Conservation (phyloP, 192 early-diverging fungal genomes). For the Coemansia sp. region DNA sequence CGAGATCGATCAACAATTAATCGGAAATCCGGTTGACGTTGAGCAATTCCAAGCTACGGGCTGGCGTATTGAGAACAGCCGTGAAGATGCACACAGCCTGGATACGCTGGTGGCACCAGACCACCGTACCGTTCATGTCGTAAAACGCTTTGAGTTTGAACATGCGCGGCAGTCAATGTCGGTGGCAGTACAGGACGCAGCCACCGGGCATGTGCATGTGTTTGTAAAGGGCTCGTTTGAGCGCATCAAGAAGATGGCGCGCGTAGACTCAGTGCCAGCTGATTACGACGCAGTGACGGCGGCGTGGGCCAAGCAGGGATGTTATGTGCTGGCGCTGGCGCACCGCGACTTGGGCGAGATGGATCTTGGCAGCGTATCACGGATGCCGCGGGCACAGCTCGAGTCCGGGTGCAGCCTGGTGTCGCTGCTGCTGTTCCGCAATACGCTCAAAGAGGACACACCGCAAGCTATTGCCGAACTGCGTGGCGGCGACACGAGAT, state of each 20-base stretch:
- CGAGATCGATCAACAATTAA: neutral
- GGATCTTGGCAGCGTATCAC: neutral
- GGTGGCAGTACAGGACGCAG: neutral
- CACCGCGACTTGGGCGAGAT: neutral
- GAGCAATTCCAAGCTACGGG: neutral
- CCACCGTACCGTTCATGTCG: neutral
- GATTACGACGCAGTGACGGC: neutral
- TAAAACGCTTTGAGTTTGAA: neutral
- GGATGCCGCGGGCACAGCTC: neutral
- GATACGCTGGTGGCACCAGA: neutral
- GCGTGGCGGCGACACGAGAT: neutral
- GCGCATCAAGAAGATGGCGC: neutral
- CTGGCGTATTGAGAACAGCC: neutral
- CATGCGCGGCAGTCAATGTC: neutral
- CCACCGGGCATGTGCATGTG: neutral
- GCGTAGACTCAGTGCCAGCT: neutral
- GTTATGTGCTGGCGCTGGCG: neutral
- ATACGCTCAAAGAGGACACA: neutral
- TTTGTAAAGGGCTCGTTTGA: neutral
- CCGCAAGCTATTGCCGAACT: neutral
- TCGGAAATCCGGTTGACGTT: neutral
- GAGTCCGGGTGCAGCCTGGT: neutral
- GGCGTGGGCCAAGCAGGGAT: neutral
- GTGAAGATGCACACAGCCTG: neutral
- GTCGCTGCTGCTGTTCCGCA: neutral